A percentile compares a stretch with the other conserved stretches of the same genome.
Evolutionary conservation across 768 basidiomycete genomes (phyloP).

Genomic region (Holtermanniella nyarrowii): DNA sequence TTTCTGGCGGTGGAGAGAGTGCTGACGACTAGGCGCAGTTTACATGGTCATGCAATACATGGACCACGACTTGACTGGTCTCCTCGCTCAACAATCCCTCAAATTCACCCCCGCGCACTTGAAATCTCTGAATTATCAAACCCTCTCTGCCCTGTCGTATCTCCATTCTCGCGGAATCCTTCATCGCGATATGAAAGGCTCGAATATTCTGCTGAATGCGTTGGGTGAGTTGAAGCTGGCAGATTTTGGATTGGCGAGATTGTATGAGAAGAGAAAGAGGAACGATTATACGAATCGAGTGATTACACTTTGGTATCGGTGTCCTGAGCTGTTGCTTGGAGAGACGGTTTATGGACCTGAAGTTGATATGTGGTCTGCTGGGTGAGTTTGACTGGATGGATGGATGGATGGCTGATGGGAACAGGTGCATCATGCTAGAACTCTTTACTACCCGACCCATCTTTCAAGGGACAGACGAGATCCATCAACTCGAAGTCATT

Average conservation of each 20-base stretch:
- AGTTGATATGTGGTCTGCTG: slow-evolving; percentile 99
- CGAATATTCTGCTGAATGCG: slow-evolving; percentile 89
- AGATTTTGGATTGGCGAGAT: slow-evolving; percentile 93
- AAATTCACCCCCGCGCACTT: slow-evolving; percentile 74
- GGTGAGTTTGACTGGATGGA: slow-evolving; percentile 48
- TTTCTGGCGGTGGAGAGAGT: not conserved
- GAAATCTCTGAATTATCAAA: slow-evolving; percentile 91
- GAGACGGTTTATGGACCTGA: slow-evolving; percentile 93
- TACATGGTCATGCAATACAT: slow-evolving; percentile 99
- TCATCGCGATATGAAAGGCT: slow-evolving; percentile 97
- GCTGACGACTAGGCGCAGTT: slow-evolving; percentile 58
- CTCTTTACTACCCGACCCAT: slow-evolving; percentile 88
- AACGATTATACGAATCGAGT: slow-evolving; percentile 99
- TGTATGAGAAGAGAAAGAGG: slow-evolving; percentile 80
- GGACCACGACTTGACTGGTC: slow-evolving; percentile 94
- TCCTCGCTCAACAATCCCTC: slow-evolving; percentile 83
- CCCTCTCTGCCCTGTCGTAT: slow-evolving; percentile 88
- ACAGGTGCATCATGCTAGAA: slow-evolving; percentile 96
- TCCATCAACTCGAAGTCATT: slow-evolving; percentile 88
- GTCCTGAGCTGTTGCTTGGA: slow-evolving; percentile 87
- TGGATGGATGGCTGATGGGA: not conserved
- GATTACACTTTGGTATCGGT: slow-evolving; percentile 96
- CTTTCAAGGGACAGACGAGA: slow-evolving; percentile 98
- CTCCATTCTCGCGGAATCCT: slow-evolving; percentile 93
- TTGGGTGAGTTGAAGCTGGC: slow-evolving; percentile 87